phyloP scores from a whole-genome alignment of 2,329 filamentous ascomycete species.

The Neofusicoccum laricinum region DNA sequence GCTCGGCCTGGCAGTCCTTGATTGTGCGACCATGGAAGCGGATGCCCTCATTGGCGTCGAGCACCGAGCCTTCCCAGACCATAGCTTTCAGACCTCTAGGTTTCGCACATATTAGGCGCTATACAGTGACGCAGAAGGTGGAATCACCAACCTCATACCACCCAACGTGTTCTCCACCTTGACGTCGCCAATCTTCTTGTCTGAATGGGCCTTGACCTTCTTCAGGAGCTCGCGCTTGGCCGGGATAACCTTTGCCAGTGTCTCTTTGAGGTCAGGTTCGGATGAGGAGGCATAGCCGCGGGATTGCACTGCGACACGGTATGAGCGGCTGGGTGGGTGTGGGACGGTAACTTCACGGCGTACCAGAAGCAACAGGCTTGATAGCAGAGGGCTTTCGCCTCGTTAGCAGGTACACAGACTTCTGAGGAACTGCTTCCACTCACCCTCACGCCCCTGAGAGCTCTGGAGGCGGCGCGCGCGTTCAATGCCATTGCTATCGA shows the following conservation, averaged over 20 bases:
- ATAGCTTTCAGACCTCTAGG: conserved; percentile 83
- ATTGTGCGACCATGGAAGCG: conserved; percentile 97
- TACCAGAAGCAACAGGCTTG: conserved; percentile 36
- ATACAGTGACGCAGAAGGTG: background rate
- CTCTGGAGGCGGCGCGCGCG: conserved; percentile 59
- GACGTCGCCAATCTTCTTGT: conserved; percentile 84
- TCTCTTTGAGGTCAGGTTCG: conserved; percentile 86
- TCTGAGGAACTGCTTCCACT: conserved; percentile 23
- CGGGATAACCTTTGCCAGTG: conserved; percentile 79
- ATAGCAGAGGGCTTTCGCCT: conserved; percentile 27
- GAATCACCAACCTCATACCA: conserved; percentile 70
- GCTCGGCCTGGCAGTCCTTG: conserved; percentile 91
- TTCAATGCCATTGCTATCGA: conserved; percentile 62
- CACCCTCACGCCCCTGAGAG: conserved; percentile 64
- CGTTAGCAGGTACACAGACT: conserved; percentile 20
- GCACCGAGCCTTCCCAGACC: conserved; percentile 97
- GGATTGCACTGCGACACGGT: conserved; percentile 31
- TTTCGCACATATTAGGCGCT: background rate
- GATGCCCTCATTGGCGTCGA: conserved; percentile 95
- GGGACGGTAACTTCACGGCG: conserved; percentile 19
- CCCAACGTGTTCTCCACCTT: conserved; percentile 93
- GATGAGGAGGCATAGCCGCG: conserved; percentile 69
- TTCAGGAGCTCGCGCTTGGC: conserved; percentile 91
- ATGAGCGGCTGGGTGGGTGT: conserved; percentile 14
- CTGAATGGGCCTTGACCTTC: conserved; percentile 81